Base-by-base conservation (phyloP, 352 stramenopile genomes). In the Plasmopara muralis region DNA sequence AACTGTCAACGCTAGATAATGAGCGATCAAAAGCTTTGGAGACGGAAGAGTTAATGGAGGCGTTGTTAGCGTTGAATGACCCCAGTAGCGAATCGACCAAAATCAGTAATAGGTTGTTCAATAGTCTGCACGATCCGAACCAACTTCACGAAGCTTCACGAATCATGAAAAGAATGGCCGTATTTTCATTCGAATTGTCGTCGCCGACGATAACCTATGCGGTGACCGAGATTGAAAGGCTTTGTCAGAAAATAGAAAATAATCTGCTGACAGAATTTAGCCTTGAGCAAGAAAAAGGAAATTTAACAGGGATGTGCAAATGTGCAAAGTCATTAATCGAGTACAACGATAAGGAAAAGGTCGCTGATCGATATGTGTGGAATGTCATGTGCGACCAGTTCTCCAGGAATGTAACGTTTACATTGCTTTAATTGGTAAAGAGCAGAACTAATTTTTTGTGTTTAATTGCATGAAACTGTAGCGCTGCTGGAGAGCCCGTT, bases 281-380 rank as follows among this genome's bases (percentile, higher is more conserved):
- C 38, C 72, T 83, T 40, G 79, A 83, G 0, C 82, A 92, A 45
- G 73, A 89, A 44, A 74, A 70, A 18, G 58, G 63, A 9, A 65
- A 83, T 20, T 57, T 70, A 10, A 53, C 53, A 29, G 59, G 50
- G 0, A 92, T 92, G 82, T 55, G 50, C 6, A 69, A 71, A 46
- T 89, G 74, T 40, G 79, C 72, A 13, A 63, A 74, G 41, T 89
- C 82, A 37, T 64, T 92, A 12, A 81, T 90, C 40, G 82, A 85
- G 48, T 89, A 88, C 64, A 88, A 85, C 34, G 77, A 85, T 57
- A 86, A 87, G 43, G 82, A 92, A 29, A 90, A 89, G 49, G 76
- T 90, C 4, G 74, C 75, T 0, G 82, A 92, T 52, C 77, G 79
- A 40, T 92, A 83, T 41, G 79, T 92, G 29, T 92, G 82, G 82